Evolutionary conservation across 441 rosid genomes (phyloP), one percentile per base, ranked within the genome.

Genomic region (Euphorbia corollata): DNA sequence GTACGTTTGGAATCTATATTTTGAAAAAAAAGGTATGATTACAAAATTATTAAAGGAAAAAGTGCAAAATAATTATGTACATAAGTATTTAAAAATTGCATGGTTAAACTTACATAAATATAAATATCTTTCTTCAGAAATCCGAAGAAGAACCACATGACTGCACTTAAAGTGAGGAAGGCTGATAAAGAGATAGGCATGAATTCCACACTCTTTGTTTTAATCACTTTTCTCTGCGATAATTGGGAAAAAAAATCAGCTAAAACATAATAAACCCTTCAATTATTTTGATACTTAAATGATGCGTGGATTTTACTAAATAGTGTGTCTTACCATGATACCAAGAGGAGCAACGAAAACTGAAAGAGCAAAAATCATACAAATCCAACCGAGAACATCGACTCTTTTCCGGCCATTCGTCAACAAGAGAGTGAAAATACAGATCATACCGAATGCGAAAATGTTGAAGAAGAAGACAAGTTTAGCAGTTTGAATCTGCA

Each of bases 61-160:
- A 45, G 50, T 45, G 50, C 41, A 36, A 36, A 2, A 27, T 27
- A 27, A n/a, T n/a, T n/a, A n/a, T n/a, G 32, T 27, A 27, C 32
- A 27, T 27, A 27, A 27, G 45, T 39, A 39, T 10, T 45, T 0
- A 45, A 8, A 5, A 13, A 51, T 53, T 16, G 22, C 8, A 1
- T 62, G 38, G 32, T 22, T 45, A 15, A 38, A 69, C 89, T 80
- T 81, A 92, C 98, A 2, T 91, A 87, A 47, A 92, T 65, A 75
- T 80, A 84, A 53, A 70, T 65, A 67, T 92, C 98, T 68, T 83
- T 86, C 20, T 75, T 74, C 2, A 85, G 79, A 72, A 83, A 79
- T 2, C 96, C 98, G 23, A 86, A 89, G 76, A 83, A 81, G 78
- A 92, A 87, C 98, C 98, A 92, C 83, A 82, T 83, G 71, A 88